A percentile compares a stretch with the other conserved stretches of the same genome.
These are phyloP conservation scores for Blastomyces gilchristii DNA, from an alignment of 2,329 filamentous ascomycete species.

Conservation along the genomic window DNA sequence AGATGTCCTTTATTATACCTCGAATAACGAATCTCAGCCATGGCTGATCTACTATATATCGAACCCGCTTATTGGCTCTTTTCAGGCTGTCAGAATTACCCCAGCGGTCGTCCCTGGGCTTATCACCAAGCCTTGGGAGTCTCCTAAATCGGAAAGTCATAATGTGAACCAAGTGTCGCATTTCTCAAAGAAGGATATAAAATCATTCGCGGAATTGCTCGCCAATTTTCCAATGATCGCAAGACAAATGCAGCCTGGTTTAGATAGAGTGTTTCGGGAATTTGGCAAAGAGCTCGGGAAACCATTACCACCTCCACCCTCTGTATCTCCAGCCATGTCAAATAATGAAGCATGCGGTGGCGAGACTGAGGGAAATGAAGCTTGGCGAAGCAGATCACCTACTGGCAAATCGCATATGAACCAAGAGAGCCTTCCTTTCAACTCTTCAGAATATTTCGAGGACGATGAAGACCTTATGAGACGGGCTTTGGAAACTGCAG, in stretches of 20 bases:
- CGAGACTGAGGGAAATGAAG: slow-evolving; percentile 31
- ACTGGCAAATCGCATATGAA: slow-evolving; percentile 21
- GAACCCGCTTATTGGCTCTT: slow-evolving; percentile 70
- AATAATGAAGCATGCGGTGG: slow-evolving; percentile 39
- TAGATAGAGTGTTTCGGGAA: slow-evolving; percentile 82
- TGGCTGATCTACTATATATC: slow-evolving; percentile 98
- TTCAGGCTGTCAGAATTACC: slow-evolving; percentile 63
- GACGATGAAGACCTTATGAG: slow-evolving; percentile 90
- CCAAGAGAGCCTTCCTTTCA: slow-evolving; percentile 38
- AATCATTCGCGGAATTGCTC: slow-evolving; percentile 78
- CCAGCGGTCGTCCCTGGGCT: slow-evolving; percentile 50
- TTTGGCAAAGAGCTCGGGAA: slow-evolving; percentile 79
- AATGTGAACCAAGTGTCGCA: slow-evolving; percentile 29
- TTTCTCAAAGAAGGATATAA: slow-evolving; percentile 73
- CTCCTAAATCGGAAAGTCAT: slow-evolving; percentile 16
- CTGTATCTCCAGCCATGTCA: slow-evolving; percentile 46
- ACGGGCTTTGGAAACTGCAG: slow-evolving; percentile 77
- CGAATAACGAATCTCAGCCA: slow-evolving; percentile 78
- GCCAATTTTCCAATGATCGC: slow-evolving; percentile 92
- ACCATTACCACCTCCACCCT: slow-evolving; percentile 64
- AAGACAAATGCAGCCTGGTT: slow-evolving; percentile 83
- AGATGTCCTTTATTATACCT: slow-evolving; percentile 80
- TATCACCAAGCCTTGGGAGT: slow-evolving; percentile 21
- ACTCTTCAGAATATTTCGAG: slow-evolving; percentile 62
- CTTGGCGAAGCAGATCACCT: slow-evolving; percentile 25